Base-by-base conservation (phyloP, 2,329 filamentous ascomycete genomes). In the Acarospora socialis region DNA sequence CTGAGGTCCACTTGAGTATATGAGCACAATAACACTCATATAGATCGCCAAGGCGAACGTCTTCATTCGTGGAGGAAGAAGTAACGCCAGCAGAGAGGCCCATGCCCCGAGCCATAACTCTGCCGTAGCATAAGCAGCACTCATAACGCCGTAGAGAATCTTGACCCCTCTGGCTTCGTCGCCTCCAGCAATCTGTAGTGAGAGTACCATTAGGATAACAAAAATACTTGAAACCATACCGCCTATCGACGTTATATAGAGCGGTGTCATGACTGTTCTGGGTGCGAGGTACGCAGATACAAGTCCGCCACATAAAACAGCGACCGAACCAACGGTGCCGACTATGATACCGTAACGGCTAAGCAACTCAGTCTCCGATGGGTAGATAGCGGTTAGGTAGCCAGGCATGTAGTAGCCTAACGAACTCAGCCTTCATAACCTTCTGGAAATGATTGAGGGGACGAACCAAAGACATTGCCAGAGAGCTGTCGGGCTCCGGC, bases 341-440 rank as follows among this genome's bases (percentile, higher is more conserved):
- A 49, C 42, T 17, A 48, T 45, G 23, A 47, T 43, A 3, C 43
- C 46, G 25, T 48, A 48, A 5, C 28, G 23, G 4, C 39, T 40
- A 7, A 41, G 30, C 4, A 48, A 23, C 7, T 41, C 28, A 2
- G 28, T 16, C 10, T 43, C 17, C 5, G 29, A 21, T 3, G 42
- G 40, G 32, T 47, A 48, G 3, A 39, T 38, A 5, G 34, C 33
- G 4, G 32, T 33, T 2, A 49, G 34, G 28, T 47, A 48, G 3
- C 35, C 33, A 5, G 46, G 46, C 45, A 48, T 46, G 28, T 46
- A 45, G 23, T 42, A 45, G 4, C n/a, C n/a, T n/a, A n/a, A n/a
- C n/a, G n/a, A n/a, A n/a, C n/a, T n/a, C n/a, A n/a, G n/a, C n/a
- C n/a, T n/a, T n/a, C n/a, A n/a, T n/a, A n/a, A n/a, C n/a, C n/a